Evolutionary conservation across 2,329 filamentous ascomycete species (phyloP), one percentile per base, ranked within the genome.

Genomic region (Aspergillus ustus): DNA sequence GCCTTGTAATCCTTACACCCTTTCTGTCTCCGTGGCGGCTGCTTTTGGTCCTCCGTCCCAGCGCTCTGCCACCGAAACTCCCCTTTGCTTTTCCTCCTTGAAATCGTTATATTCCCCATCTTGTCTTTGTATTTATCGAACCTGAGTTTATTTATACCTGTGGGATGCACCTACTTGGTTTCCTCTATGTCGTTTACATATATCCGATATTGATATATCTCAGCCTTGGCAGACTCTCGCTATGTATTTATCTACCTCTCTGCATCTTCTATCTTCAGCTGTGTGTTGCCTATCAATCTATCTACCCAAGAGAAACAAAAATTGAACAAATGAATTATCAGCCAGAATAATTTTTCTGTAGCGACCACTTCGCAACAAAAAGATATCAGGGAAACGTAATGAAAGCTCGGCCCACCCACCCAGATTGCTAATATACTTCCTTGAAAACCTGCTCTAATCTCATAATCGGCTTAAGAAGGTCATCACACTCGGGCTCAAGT

Each of bases 71-170:
- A 40, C 34, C 15, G 34, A 40, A 40, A 9, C 34, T 62, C 48
- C 31, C 52, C 44, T 67, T 66, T 51, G 57, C 25, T 62, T 54
- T 63, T 60, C 58, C 44, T 55, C 57, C 15, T 59, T 15, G 15
- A 28, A 15, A 44, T 65, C 69, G 69, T 69, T 73, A 65, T 72
- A 75, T 74, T 75, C 71, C 72, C 72, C 72, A 22, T 73, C 66
- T 52, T 57, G 56, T 34, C 62, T 59, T 66, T 61, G 50, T 34
- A 22, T 62, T 29, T 20, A 19, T 59, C 22, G 19, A 34, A 44
- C 59, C 63, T 60, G 56, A 25, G 52, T 66, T 67, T 22, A 34
- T 17, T 40, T 19, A 29, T 31, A 11, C 25, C 20, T 48, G 17
- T 44, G 25, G 25, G 25, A 25, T 34, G 48, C 17, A 22, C 7